Conservation (phyloP, 1,139 yeast genomes). For the Debaryomyces nepalensis region DNA sequence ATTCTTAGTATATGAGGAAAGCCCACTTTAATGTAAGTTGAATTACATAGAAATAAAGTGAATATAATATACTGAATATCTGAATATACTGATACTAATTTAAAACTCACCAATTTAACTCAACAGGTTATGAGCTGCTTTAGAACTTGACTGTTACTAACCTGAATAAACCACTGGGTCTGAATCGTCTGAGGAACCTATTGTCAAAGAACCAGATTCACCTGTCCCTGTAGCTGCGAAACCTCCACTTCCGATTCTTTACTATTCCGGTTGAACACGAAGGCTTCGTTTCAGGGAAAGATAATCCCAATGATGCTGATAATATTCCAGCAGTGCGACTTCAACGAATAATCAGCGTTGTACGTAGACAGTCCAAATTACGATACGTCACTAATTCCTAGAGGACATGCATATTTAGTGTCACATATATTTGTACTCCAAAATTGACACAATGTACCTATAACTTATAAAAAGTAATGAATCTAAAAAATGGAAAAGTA, state of each 20-base stretch:
- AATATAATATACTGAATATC: no score
- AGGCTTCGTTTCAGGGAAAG: background rate
- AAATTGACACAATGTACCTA: background rate
- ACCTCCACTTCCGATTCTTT: background rate
- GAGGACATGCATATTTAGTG: no score
- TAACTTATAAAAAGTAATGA: constrained; percentile 1
- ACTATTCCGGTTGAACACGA: background rate
- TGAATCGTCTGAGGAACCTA: background rate
- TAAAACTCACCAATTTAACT: background rate
- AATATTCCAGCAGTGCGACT: background rate
- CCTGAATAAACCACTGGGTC: background rate
- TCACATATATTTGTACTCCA: no score
- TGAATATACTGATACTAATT: no score
- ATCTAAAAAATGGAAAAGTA: constrained; percentile 1
- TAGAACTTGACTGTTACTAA: no score
- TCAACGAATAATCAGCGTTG: background rate
- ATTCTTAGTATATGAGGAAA: no score
- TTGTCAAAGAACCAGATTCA: background rate
- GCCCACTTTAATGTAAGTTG: no score
- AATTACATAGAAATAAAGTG: no score
- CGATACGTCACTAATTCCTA: no score
- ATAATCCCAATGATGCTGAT: background rate
- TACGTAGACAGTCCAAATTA: background rate
- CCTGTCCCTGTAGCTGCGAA: background rate
- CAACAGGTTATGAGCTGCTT: no score